Conservation (phyloP, 2,329 filamentous ascomycete species). For the Fusarium algeriense region DNA sequence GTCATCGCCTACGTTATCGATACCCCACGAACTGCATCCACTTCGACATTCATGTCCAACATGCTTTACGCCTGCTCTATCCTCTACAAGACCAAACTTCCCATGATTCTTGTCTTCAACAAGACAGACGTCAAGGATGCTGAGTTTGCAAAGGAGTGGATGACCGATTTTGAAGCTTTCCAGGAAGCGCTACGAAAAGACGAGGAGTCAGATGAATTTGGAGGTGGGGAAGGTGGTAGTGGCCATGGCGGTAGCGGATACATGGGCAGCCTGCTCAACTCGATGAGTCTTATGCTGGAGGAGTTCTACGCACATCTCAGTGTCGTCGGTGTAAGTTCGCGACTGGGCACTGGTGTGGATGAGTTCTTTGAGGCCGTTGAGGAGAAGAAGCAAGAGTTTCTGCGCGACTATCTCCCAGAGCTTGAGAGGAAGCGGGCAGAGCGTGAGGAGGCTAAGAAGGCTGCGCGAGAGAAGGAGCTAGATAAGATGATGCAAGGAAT, state of each 20-base stretch:
- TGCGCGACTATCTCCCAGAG: conserved; percentile 91
- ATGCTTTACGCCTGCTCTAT: conserved; percentile 99
- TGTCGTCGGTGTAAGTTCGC: conserved; percentile 92
- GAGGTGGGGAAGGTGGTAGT: conserved; percentile 73
- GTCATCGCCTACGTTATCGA: conserved; percentile 98
- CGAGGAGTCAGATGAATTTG: conserved; percentile 81
- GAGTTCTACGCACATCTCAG: conserved; percentile 96
- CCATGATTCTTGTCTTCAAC: conserved; percentile 99
- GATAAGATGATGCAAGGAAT: conserved; percentile 97
- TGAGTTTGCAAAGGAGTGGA: conserved; percentile 95
- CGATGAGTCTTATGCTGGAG: conserved; percentile 97
- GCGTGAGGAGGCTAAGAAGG: conserved; percentile 80
- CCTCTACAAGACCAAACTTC: conserved; percentile 97
- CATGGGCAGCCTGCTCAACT: conserved; percentile 95
- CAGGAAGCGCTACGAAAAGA: conserved; percentile 86
- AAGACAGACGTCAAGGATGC: conserved; percentile 97
- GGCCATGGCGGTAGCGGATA: conserved; percentile 86
- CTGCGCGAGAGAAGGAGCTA: conserved; percentile 81
- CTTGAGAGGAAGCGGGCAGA: conserved; percentile 82
- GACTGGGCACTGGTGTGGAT: conserved; percentile 90
- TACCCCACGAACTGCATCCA: conserved; percentile 91
- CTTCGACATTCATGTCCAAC: conserved; percentile 99
- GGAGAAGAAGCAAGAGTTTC: conserved; percentile 89
- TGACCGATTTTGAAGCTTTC: conserved; percentile 98
- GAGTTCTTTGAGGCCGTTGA: conserved; percentile 93